phyloP scores from a whole-genome alignment of 352 stramenopile genomes.

The Phytophthora ramorum region DNA sequence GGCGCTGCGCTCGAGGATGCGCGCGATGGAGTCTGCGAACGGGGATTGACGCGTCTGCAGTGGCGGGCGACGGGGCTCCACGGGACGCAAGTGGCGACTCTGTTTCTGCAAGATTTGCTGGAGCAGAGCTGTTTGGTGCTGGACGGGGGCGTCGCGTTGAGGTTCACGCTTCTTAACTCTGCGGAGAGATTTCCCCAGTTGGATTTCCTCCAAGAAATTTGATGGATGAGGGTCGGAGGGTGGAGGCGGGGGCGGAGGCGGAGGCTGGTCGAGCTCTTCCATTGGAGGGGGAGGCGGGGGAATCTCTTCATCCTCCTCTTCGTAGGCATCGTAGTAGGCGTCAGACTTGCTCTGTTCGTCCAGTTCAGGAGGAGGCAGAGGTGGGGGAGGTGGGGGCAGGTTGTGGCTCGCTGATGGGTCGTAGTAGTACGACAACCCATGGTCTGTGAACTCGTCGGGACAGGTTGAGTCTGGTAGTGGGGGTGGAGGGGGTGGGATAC shows the following conservation, averaged over 20 bases:
- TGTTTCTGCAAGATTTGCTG: slow-evolving; percentile 67
- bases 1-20: slow-evolving; percentile 63
- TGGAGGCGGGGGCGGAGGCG: too few species aligned
- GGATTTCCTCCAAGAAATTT: slow-evolving; percentile 45
- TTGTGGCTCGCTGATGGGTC: slow-evolving; percentile 35
- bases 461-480: slow-evolving; percentile 12
- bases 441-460: slow-evolving; percentile 49
- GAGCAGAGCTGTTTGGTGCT: slow-evolving; percentile 44
- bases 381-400: slow-evolving; percentile 30
- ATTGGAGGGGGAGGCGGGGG: slow-evolving; percentile 13
- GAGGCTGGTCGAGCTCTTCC: slow-evolving; percentile 21
- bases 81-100: slow-evolving; percentile 44
- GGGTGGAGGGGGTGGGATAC: slow-evolving; percentile 21
- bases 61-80: slow-evolving; percentile 30
- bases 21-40: slow-evolving; percentile 66
- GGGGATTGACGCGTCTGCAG: slow-evolving; percentile 17
- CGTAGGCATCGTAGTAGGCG: slow-evolving; percentile 24
- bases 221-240: slow-evolving; percentile 4
- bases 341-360: slow-evolving; percentile 35
- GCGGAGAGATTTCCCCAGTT: slow-evolving; percentile 36
- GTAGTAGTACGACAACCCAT: slow-evolving; percentile 68
- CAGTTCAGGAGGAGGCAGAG: slow-evolving; percentile 33
- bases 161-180: neutral
- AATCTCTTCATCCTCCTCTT: slow-evolving; percentile 16
- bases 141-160: slow-evolving; percentile 7